phyloP scores from a whole-genome alignment of 306 rosid species.

The Prunus mongolica region DNA sequence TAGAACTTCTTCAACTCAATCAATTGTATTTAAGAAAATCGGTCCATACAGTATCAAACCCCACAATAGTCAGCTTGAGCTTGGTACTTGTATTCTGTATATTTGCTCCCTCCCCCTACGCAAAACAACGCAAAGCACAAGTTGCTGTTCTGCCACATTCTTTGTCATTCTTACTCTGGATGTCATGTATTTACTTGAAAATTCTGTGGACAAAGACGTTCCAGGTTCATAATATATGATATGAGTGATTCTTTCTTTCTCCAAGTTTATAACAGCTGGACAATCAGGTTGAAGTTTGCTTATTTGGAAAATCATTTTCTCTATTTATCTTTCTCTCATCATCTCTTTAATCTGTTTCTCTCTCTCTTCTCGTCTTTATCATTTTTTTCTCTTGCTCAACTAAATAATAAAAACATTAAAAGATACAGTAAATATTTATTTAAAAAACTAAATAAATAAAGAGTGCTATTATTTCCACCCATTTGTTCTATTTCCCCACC shows the following conservation, averaged over 20 bases:
- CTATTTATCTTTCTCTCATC: too few species aligned
- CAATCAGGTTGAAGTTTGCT: too few species aligned
- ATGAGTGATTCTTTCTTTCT: constrained; percentile 9
- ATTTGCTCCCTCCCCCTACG: constrained; percentile 21
- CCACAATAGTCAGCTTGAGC: constrained; percentile 22
- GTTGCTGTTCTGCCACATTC: constrained; percentile 38
- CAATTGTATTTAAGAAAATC: background rate
- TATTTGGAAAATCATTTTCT: too few species aligned
- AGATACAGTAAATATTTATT: too few species aligned
- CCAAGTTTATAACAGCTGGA: too few species aligned
- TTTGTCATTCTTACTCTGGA: constrained; percentile 43
- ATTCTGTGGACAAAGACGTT: constrained; percentile 27
- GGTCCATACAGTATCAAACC: constrained; percentile 19
- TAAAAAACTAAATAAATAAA: too few species aligned
- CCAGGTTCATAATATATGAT: constrained; percentile 15
- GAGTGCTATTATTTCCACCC: too few species aligned
- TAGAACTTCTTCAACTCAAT: constrained; percentile 12
- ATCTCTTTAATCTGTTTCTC: too few species aligned
- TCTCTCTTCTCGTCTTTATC: too few species aligned
- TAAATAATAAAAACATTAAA: too few species aligned
- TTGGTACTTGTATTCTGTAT: constrained; percentile 42
- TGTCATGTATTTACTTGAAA: constrained; percentile 28
- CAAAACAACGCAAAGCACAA: constrained; percentile 26
- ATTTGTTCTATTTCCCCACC: too few species aligned
- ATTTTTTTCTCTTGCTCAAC: too few species aligned